These are phyloP conservation scores for Xylaria sp. DNA, from an alignment of 2,329 filamentous ascomycete species.

Conservation along the genomic window DNA sequence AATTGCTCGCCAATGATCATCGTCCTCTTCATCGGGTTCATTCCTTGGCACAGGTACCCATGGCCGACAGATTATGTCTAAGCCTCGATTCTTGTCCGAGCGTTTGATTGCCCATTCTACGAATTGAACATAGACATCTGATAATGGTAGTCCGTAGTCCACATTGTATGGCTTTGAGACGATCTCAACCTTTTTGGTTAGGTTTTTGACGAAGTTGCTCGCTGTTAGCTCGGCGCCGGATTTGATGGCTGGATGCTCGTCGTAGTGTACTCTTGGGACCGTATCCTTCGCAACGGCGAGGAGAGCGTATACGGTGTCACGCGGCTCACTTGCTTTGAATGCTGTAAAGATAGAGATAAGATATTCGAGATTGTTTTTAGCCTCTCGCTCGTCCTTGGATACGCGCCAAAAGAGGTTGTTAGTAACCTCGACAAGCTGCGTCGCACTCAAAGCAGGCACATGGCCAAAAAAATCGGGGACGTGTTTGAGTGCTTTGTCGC, in stretches of 20 bases:
- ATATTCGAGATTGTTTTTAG: conserved; percentile 23
- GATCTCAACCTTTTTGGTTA: background rate
- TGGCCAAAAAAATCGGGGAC: conserved; percentile 24
- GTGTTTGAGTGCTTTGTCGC: conserved; percentile 17
- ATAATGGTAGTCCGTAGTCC: background rate
- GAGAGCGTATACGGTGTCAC: conserved; percentile 25
- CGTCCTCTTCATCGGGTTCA: background rate
- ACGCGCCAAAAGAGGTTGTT: conserved; percentile 23
- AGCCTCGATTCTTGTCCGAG: background rate
- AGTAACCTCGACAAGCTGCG: conserved; percentile 23
- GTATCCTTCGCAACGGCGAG: conserved; percentile 25
- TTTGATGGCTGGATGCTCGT: background rate
- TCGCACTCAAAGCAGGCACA: conserved; percentile 21
- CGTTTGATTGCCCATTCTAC: background rate
- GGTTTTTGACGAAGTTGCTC: background rate
- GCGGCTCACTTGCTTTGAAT: conserved; percentile 25
- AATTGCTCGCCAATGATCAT: background rate
- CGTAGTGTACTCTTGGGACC: background rate
- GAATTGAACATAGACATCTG: background rate
- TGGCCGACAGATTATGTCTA: background rate
- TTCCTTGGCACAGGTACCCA: background rate
- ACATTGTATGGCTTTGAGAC: background rate
- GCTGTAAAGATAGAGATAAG: conserved; percentile 21
- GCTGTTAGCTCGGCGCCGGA: background rate
- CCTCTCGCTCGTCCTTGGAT: conserved; percentile 6